phyloP scores from a whole-genome alignment of 495 filamentous ascomycete species.

The Amphirosellinia nigrospora region DNA sequence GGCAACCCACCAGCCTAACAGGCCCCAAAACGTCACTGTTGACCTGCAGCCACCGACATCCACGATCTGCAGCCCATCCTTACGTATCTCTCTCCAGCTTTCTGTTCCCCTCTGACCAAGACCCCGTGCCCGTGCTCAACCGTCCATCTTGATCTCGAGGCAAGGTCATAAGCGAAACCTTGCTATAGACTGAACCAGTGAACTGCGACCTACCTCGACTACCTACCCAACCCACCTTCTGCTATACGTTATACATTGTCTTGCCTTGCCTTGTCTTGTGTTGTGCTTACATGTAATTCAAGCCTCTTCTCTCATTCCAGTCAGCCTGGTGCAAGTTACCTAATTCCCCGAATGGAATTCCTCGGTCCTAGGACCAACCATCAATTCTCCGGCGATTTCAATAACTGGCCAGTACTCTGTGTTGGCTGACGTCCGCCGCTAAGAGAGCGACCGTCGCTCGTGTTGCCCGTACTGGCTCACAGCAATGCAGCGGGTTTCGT shows the following conservation, averaged over 20 bases:
- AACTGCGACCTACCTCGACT: background rate
- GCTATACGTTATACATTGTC: slow-evolving; percentile 1
- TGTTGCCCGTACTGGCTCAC: slow-evolving; percentile 10
- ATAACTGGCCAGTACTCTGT: background rate
- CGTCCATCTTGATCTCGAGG: slow-evolving; percentile 19
- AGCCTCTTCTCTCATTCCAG: slow-evolving; percentile 17
- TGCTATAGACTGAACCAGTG: background rate
- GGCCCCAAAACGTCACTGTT: slow-evolving; percentile 25
- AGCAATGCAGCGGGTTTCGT: slow-evolving; percentile 59
- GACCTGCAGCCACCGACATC: slow-evolving; percentile 25
- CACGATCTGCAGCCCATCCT: slow-evolving; percentile 29
- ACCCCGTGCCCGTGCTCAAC: slow-evolving; percentile 13
- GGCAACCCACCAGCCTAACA: background rate
- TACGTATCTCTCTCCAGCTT: slow-evolving; percentile 15
- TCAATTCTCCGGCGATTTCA: background rate
- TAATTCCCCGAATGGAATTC: slow-evolving; percentile 10
- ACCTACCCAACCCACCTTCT: background rate
- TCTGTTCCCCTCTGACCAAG: slow-evolving; percentile 20
- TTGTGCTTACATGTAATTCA: slow-evolving; percentile 6
- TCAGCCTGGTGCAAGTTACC: background rate
- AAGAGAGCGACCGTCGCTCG: slow-evolving; percentile 17
- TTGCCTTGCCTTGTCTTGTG: too few relatives aligned
- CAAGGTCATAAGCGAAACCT: slow-evolving; percentile 15
- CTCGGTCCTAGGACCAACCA: slow-evolving; percentile 6
- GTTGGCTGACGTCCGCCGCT: background rate